Base-by-base conservation (phyloP, 495 filamentous ascomycete genomes). In the Penicillium alfredii region DNA sequence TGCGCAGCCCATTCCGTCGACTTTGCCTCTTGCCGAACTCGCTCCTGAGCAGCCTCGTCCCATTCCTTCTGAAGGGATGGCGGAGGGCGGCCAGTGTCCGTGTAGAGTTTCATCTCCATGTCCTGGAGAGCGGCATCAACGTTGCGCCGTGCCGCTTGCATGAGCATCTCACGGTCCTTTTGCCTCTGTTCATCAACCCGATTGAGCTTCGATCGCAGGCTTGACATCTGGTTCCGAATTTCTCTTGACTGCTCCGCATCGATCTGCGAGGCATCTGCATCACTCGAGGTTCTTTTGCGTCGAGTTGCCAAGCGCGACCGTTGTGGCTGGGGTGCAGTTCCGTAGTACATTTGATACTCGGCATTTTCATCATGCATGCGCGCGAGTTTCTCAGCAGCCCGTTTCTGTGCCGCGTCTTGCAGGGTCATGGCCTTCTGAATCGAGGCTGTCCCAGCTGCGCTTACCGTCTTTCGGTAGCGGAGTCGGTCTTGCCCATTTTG, bases 351-450 rank as follows among this genome's bases (percentile, higher is more conserved):
- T 24, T 82, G 74, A 41, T 85, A 81, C 4, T 73, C 69, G 6
- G 69, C 68, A 45, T 81, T 73, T 45, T 90, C 81, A 40, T 86
- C 73, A 10, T 86, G 75, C 44, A 94, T 76, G 47, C 77, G 86
- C 0, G 84, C 80, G 9, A 96, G 68, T 19, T 88, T 84, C 52
- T 92, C 84, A 39, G 82, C 73, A 2, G 88, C 88, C 25, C 88
- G 75, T 49, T 81, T 87, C 51, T 89, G 84, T 0, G 88, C 88
- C 2, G 82, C 78, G 40, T 90, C 86, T 51, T 96, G 85, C 3
- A 96, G 60, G 40, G 73, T 77, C 21, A 77, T 69, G 38, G 77
- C 77, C 3, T 65, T 63, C 24, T 55, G 61, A n/a, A 54, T 34
- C 21, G 39, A 37, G 24, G 38, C 48, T 8, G 47, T 48, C 46